phyloP scores from a whole-genome alignment of 2,329 filamentous ascomycete species.

The Sporothrix dimorphospora region DNA sequence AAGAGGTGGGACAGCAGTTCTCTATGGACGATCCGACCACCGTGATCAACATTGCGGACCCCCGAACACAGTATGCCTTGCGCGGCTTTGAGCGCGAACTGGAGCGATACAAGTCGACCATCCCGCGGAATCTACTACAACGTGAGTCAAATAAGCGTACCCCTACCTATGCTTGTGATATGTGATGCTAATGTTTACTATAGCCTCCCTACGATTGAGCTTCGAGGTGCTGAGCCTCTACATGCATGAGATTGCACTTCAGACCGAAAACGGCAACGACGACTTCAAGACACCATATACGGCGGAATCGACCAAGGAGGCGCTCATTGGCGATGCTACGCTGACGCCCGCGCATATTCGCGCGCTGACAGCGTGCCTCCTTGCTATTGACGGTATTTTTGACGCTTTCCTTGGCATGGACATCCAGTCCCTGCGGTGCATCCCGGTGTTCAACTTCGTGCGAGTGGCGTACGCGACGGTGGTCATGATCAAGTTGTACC shows the following conservation, averaged over 20 bases:
- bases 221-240: slow-evolving; percentile 70
- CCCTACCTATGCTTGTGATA: neutral
- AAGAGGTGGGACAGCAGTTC: slow-evolving; percentile 70
- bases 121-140: slow-evolving; percentile 56
- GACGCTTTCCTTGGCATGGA: slow-evolving; percentile 67
- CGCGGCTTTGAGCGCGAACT: slow-evolving; percentile 67
- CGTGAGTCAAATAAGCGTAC: slow-evolving; percentile 56
- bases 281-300: slow-evolving; percentile 55
- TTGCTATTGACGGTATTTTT: slow-evolving; percentile 68
- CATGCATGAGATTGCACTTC: slow-evolving; percentile 75
- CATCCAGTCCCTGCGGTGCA: slow-evolving; percentile 58
- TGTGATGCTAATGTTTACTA: neutral
- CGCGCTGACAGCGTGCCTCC: slow-evolving; percentile 67
- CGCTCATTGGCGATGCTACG: slow-evolving; percentile 44
- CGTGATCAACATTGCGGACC: slow-evolving; percentile 60
- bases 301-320: slow-evolving; percentile 50
- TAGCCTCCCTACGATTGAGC: slow-evolving; percentile 65
- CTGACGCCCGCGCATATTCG: slow-evolving; percentile 64
- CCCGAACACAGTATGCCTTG: slow-evolving; percentile 66
- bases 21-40: slow-evolving; percentile 65
- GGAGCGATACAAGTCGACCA: slow-evolving; percentile 59
- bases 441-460: slow-evolving; percentile 73
- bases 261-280: slow-evolving; percentile 60
- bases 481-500: slow-evolving; percentile 72
- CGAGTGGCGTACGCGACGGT: slow-evolving; percentile 73